Percentiles rank a stretch among this genome's conserved stretches.
phyloP scores from a whole-genome alignment of 192 early-diverging fungal genomes.

The Spinellus fusiger region DNA sequence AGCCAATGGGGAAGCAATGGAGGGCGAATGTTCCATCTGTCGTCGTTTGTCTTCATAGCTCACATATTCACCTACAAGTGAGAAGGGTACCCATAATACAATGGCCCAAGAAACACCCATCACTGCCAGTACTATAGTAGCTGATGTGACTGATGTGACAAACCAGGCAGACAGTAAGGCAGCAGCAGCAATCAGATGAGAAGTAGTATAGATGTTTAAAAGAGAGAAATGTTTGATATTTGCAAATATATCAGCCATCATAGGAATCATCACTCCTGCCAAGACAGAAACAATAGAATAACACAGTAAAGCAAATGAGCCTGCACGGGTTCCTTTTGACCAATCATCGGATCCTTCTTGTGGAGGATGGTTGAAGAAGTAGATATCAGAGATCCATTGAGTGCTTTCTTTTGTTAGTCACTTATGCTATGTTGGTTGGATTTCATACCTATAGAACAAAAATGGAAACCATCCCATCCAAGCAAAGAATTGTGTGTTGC shows the following conservation, averaged over 20 bases:
- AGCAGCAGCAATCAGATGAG: constrained; percentile 58
- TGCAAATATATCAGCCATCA: constrained; percentile 31
- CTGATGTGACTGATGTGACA: constrained; percentile 46
- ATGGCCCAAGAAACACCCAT: constrained; percentile 85
- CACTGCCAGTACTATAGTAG: constrained; percentile 63
- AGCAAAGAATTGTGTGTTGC: constrained; percentile 87
- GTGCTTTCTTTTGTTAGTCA: constrained; percentile 30
- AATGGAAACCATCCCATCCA: constrained; percentile 98
- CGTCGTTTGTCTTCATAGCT: constrained; percentile 37
- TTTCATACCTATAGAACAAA: constrained; percentile 77
- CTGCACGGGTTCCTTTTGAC: constrained; percentile 63
- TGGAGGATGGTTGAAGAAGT: constrained; percentile 27
- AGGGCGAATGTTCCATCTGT: neutral
- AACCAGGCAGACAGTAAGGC: constrained; percentile 65
- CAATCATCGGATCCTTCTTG: constrained; percentile 9
- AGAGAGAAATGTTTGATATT: constrained; percentile 34
- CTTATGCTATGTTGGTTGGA: neutral
- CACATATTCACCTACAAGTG: constrained; percentile 79
- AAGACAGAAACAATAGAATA: constrained; percentile 71
- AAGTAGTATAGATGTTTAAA: constrained; percentile 64
- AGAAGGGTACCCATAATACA: constrained; percentile 91
- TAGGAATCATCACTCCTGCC: constrained; percentile 53
- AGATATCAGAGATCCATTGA: constrained; percentile 58
- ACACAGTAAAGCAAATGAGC: constrained; percentile 80
- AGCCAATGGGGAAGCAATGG: neutral